Evolutionary conservation across 139 green algal genomes (phyloP), one percentile per base, ranked within the genome.

Genomic region (Tetraselmis striata): DNA sequence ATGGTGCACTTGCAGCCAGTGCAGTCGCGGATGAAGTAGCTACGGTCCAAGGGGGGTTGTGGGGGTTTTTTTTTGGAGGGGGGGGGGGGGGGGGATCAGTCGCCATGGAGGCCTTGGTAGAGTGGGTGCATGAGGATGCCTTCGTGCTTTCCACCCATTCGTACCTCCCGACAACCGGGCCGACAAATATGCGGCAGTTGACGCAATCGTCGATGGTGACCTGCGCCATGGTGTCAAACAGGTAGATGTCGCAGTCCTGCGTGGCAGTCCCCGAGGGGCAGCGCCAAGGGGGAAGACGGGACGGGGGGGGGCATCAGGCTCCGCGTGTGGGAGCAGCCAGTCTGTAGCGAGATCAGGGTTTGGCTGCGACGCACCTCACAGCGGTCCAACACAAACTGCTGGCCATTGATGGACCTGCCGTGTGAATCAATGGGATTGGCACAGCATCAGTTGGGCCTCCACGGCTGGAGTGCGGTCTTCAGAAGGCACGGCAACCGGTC

Each of bases 181-280:
- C 92, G 25, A 95, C 82, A 81, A 91, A 91, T n/a, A 95, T 88
- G 23, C 83, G 76, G 85, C 90, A 94, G 81, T 91, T 81, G 11
- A 86, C 89, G 86, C 90, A 93, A 75, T 92, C 89, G 59, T 95
- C 92, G 23, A 95, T 85, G 0, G 84, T 93, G 30, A 95, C 87
- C 77, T 86, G 83, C 0, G 81, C 87, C 45, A 84, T 91, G 25
- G 74, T 11, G 77, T 95, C 92, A 25, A 95, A 76, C 23, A 95
- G 26, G 81, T 90, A 93, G 32, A 95, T 80, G 59, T 91, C 87
- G 81, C 90, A 94, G 80, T 89, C 85, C 88, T 93, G 84, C 1
- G 28, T 67, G 2, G 45, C n/a, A n/a, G n/a, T n/a, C n/a, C 23
- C 18, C 58, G 58, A 18, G 18, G 18, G 23, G 58, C 58, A 74